phyloP scores from a whole-genome alignment of 176 grass and related monocot genomes.

The Panicum miliaceum region DNA sequence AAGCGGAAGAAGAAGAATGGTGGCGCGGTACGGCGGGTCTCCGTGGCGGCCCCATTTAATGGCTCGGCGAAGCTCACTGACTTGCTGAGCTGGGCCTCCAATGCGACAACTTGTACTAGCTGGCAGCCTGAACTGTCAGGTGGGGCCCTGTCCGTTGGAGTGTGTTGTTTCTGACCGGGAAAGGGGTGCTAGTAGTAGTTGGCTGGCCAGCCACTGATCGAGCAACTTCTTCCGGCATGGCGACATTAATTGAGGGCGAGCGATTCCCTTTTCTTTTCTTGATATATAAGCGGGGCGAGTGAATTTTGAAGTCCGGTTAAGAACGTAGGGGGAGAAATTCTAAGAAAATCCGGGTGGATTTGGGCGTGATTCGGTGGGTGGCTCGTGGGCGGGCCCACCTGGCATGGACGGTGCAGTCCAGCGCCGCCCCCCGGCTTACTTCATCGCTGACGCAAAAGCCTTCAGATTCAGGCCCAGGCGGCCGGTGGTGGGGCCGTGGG shows the following conservation, averaged over 20 bases:
- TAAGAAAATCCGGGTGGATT: background rate
- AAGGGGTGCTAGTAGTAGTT: background rate
- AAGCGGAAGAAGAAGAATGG: background rate
- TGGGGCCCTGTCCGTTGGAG: slow-evolving; percentile 7
- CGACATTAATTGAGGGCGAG: too few relatives aligned
- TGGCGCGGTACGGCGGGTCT: background rate
- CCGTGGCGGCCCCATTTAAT: background rate
- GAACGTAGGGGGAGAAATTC: background rate
- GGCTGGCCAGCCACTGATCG: background rate
- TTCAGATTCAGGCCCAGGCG: background rate
- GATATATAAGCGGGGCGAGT: too few relatives aligned
- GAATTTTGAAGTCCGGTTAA: too few relatives aligned
- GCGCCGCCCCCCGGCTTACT: background rate
- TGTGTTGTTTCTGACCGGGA: background rate
- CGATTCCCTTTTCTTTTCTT: too few relatives aligned
- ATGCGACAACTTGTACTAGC: background rate
- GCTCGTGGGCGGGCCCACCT: background rate
- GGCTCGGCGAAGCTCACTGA: background rate
- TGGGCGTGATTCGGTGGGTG: background rate
- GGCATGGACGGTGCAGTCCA: background rate
- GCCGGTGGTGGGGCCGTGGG: background rate
- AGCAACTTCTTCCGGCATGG: too few relatives aligned
- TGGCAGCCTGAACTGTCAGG: background rate
- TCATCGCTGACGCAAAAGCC: background rate
- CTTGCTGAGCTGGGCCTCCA: background rate